Base-by-base conservation (phyloP, 345 rosid genomes). In the Raphanus raphanistrum region DNA sequence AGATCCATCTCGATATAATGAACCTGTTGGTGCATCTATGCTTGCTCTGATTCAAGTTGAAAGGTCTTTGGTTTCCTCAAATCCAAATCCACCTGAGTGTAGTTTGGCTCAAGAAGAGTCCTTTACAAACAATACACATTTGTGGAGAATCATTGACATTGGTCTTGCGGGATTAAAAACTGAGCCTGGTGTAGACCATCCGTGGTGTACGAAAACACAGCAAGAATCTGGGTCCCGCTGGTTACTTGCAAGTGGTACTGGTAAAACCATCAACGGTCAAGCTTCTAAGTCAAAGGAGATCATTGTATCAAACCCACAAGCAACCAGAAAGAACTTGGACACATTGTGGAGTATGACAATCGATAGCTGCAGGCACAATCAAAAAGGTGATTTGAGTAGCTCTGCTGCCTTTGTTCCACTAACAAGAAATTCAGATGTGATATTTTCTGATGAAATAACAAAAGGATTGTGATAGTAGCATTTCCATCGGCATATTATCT, bases 1-100 rank as follows among this genome's bases (percentile, higher is more conserved):
- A 74, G 95, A 92, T 70, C 93, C 92, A 55, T 79, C 78, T 13
- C 85, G 81, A 77, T 81, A 84, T 81, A 85, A 84, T 68, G 95
- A 90, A 72, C 85, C 95, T 32, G 90, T 90, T 66, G 95, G 93
- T 55, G 86, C 87, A 27, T 86, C 92, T 62, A 92, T 92, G 93
- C 88, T 92, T 76, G 90, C 87, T 65, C 72, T 90, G 59, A 66
- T 92, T 62, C 90, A 87, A 77, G 84, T 87, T 43, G 89, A 87
- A 83, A 87, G 89, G 70, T 45, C 68, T 36, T n/a, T 72, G 71
- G 78, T 65, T 61, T 59, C 80, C 66, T 60, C 43, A 25, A 63
- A 75, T 21, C 72, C 43, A 25, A 63, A 75, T 21, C 72, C 76
- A 62, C 70, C 58, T 68, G 12, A 35, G 12, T 60, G 69, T 70